Evolutionary conservation across 768 basidiomycete species (phyloP), one percentile per base, ranked within the genome.

Genomic region (Phanerochaete sordida): DNA sequence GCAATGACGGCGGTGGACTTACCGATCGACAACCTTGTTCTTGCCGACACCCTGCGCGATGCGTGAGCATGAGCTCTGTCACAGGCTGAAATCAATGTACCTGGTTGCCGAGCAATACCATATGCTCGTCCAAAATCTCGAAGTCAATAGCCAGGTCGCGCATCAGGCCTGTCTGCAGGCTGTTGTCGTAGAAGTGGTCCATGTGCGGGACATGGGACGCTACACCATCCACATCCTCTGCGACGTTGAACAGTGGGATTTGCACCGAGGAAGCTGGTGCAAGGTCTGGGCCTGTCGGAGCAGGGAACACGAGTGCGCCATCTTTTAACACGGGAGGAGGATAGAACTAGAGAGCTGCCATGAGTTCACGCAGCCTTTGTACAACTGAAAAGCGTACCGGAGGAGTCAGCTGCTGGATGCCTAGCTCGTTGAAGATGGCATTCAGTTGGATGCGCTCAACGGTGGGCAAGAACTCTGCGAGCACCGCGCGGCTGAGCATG

Each of bases 161-260:
- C 86, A 88, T 87, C 45, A 86, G 69, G 11, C 83, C 84, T 3
- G 84, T 84, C 69, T 88, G 86, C 57, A 87, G 66, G 61, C 84
- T 85, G 63, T 88, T 88, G 62, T 88, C 83, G 64, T 87, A 86
- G 69, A 86, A 88, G 62, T 85, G 81, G 57, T 84, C 84, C 85
- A 87, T 86, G 62, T 85, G 78, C 16, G 86, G 86, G 1, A 88
- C 78, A 70, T 83, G 80, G 1, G 84, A 84, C 1, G 77, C 77
- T 12, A 74, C 78, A 15, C 86, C 86, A 37, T 81, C 80, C 3
- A 75, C 74, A 64, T 88, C 86, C 60, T 80, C 72, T 1, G 71
- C 60, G 19, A 75, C 59, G 48, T 84, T 74, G 67, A 87, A 87
- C 4, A 75, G 65, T 1, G 82, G 81, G 28, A 88, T 79, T 1